Evolutionary conservation across 164 flowering plant genomes (phyloP).

Genomic region (Sedum album): DNA sequence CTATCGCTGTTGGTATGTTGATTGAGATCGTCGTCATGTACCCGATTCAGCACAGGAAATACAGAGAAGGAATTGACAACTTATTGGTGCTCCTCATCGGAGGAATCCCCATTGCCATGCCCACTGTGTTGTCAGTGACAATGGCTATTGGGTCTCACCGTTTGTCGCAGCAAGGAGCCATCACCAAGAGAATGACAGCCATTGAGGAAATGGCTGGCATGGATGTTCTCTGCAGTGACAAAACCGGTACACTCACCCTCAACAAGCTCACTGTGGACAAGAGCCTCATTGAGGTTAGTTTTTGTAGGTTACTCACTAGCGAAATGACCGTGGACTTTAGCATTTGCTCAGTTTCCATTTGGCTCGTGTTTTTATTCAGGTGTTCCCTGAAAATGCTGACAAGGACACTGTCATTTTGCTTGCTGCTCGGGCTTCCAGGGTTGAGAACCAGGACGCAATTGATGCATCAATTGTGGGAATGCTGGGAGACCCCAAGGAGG

Average conservation of each 20-base stretch:
- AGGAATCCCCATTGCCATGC: neutral
- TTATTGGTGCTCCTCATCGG: neutral
- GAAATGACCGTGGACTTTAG: too few species aligned
- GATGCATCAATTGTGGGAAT: conserved; percentile 71
- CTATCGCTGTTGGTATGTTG: neutral
- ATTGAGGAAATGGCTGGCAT: neutral
- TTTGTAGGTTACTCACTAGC: too few species aligned
- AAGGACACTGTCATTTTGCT: conserved; percentile 53
- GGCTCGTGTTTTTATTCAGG: conserved; percentile 13
- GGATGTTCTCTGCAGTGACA: neutral
- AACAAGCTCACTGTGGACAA: neutral
- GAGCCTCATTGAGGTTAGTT: neutral
- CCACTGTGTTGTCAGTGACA: neutral
- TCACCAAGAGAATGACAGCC: neutral
- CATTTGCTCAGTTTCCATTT: neutral
- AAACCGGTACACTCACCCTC: neutral
- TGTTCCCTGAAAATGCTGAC: conserved; percentile 39
- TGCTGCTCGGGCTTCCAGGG: conserved; percentile 77
- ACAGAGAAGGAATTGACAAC: neutral
- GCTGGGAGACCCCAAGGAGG: conserved; percentile 75
- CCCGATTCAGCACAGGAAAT: neutral
- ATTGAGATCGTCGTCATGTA: conserved; percentile 1
- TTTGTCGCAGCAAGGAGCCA: neutral
- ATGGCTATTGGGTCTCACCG: neutral
- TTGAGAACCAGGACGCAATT: conserved; percentile 81